These are phyloP conservation scores for Thermothelomyces thermophilus DNA, from an alignment of 2,329 filamentous ascomycete genomes.

Conservation along the genomic window DNA sequence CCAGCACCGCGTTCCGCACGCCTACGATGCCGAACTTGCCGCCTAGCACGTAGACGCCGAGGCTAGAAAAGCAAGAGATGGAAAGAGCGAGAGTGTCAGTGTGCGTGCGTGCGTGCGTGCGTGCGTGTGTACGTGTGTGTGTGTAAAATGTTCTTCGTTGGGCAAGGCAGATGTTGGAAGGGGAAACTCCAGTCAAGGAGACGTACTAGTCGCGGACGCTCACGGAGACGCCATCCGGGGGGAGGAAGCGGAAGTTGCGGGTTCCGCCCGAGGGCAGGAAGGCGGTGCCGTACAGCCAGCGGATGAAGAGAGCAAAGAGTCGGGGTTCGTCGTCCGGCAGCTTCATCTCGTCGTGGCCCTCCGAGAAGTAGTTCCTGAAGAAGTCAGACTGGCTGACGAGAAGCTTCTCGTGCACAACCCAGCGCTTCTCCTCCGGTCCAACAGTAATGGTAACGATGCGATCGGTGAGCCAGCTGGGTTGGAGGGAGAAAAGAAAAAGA, in stretches of 20 bases:
- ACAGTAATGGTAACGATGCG: conserved; percentile 20
- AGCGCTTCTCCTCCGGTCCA: conserved; percentile 16
- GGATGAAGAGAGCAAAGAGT: conserved; percentile 21
- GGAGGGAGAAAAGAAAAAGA: too few relatives aligned
- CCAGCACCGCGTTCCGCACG: conserved; percentile 23
- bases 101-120: too few relatives aligned
- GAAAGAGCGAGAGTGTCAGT: too few relatives aligned
- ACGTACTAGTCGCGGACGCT: conserved; percentile 24
- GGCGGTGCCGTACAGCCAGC: conserved; percentile 25
- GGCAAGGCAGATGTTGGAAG: too few relatives aligned
- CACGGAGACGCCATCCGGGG: conserved; percentile 11
- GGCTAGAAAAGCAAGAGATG: conserved; percentile 3
- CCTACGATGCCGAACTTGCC: conserved; percentile 19
- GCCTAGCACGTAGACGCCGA: conserved; percentile 25
- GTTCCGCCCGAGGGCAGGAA: conserved; percentile 15
- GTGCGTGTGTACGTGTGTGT: too few relatives aligned
- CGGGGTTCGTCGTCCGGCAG: conserved; percentile 19
- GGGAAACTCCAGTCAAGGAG: too few relatives aligned
- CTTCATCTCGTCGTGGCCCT: conserved; percentile 14
- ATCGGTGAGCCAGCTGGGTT: conserved; percentile 21
- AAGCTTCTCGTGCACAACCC: conserved; percentile 23
- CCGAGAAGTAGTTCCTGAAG: conserved; percentile 16
- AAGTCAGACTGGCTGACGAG: conserved; percentile 20
- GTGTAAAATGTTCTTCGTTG: too few relatives aligned
- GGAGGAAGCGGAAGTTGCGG: conserved; percentile 16